Evolutionary conservation across 805 yeast genomes (phyloP).

Genomic region (Candida wancherniae): DNA sequence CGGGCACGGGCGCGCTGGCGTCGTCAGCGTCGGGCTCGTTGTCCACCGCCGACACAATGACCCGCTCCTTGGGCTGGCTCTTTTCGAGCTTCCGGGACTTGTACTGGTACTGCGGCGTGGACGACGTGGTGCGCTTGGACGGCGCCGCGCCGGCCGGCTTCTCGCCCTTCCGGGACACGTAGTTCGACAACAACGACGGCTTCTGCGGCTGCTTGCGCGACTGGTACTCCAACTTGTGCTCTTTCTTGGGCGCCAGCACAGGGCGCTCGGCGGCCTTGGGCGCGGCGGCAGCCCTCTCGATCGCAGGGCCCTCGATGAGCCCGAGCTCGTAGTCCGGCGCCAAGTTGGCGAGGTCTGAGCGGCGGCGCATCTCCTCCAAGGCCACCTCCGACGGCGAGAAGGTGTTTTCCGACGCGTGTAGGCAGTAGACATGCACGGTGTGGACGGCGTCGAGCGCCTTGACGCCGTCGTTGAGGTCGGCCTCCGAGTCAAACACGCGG

Average conservation of each 20-base stretch:
- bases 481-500: conserved; percentile 22
- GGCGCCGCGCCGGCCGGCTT: conserved; percentile 1
- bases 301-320: conserved; percentile 29
- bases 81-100: conserved; percentile 33
- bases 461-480: conserved; percentile 20
- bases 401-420: conserved; percentile 19
- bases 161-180: conserved; percentile 15
- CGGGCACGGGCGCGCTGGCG: conserved; percentile 1
- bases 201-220: conserved; percentile 13
- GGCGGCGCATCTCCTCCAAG: conserved; percentile 14
- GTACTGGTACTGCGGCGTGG: conserved; percentile 19
- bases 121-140: conserved; percentile 3
- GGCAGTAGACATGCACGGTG: conserved; percentile 37
- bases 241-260: conserved; percentile 1
- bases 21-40: conserved; percentile 4
- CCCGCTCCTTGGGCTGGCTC: conserved; percentile 31
- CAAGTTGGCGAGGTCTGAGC: conserved; percentile 13
- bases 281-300: conserved; percentile 1
- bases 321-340: conserved; percentile 24
- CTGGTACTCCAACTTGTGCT: conserved; percentile 10
- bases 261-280: not conserved
- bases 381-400: conserved; percentile 13
- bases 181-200: conserved; percentile 10
- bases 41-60: conserved; percentile 25
- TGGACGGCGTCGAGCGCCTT: conserved; percentile 25